These are phyloP conservation scores for Circinella minor DNA, from an alignment of 371 early-diverging fungal species.

Conservation along the genomic window DNA sequence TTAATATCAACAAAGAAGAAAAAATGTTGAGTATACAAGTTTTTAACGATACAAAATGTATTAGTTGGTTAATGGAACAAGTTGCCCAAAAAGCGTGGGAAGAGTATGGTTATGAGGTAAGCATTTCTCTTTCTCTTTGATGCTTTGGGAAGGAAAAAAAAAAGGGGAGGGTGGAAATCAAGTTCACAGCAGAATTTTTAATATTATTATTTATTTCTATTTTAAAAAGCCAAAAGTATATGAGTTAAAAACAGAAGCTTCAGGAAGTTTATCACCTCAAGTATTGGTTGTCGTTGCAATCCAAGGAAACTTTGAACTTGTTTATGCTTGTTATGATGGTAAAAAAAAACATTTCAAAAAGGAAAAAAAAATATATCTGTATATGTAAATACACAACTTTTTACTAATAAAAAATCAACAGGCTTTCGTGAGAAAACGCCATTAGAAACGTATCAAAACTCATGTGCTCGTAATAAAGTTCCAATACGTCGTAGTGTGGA, in stretches of 20 bases:
- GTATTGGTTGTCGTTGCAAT: slow-evolving; percentile 27
- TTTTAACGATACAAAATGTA: slow-evolving; percentile 8
- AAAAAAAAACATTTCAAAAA: not conserved
- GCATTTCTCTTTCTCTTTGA: not conserved
- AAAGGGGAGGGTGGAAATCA: not conserved
- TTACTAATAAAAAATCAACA: not conserved
- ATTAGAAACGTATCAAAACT: slow-evolving; percentile 31
- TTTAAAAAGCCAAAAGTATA: slow-evolving; percentile 25
- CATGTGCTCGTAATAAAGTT: slow-evolving; percentile 19
- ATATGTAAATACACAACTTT: not conserved
- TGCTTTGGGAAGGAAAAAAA: not conserved
- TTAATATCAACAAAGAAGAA: not conserved
- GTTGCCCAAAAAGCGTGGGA: slow-evolving; percentile 29
- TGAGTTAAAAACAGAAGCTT: slow-evolving; percentile 17
- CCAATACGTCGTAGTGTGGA: slow-evolving; percentile 1
- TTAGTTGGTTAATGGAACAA: slow-evolving; percentile 27
- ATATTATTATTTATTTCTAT: not conserved
- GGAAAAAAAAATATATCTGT: not conserved
- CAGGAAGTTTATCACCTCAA: slow-evolving; percentile 15
- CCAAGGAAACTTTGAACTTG: slow-evolving; percentile 7
- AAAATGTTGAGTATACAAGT: not conserved
- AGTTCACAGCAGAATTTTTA: not conserved
- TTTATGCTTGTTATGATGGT: slow-evolving; percentile 28
- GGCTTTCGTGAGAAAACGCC: slow-evolving; percentile 16
- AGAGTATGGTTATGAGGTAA: slow-evolving; percentile 34